Base-by-base conservation (phyloP, 306 rosid species). In the Cucurbita argyrosperma region DNA sequence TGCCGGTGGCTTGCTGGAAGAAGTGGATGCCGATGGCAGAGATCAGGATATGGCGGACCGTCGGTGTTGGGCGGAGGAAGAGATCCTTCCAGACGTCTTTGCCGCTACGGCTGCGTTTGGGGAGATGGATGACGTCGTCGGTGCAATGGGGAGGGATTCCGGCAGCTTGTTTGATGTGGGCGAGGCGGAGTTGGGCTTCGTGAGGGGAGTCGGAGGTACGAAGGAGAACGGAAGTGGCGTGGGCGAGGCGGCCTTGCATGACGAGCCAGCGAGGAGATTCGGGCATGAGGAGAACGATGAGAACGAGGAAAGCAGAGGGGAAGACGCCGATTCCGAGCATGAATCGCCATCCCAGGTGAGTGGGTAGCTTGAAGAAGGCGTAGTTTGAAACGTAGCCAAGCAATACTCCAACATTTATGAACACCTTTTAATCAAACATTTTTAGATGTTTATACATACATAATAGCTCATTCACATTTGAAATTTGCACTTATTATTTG, bases 251-350 rank as follows among this genome's bases (percentile, higher is more conserved):
- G 5, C 98, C 98, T 21, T 79, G 84, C 90, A 88, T 84, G 18
- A 92, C 89, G 1, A 92, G 90, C 98, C 98, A 92, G 0, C 96
- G 80, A 1, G 98, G 98, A 0, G 96, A 92, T 71, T 92, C 98
- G 0, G 98, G 96, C 96, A 92, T 90, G 69, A 87, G 84, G 39
- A 92, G 38, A 4, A 85, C 96, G 30, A 85, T 90, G 0, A 87
- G 4, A 2, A 80, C 78, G 1, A 92, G 73, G 30, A 87, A 3
- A 0, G 87, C 62, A 0, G 98, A 80, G 0, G 96, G 98, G 38
- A 92, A 0, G 9, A 87, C 86, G 0, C 96, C 93, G 1, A 86
- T 45, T 43, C 96, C 96, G 1, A 92, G 90, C 98, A 21, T 92
- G 51, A 90, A 42, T 1, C 98, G 83, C 98, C 98, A 92, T 0